Evolutionary conservation across 2,329 filamentous ascomycete species (phyloP).

Genomic region (Cladosporium sp.): DNA sequence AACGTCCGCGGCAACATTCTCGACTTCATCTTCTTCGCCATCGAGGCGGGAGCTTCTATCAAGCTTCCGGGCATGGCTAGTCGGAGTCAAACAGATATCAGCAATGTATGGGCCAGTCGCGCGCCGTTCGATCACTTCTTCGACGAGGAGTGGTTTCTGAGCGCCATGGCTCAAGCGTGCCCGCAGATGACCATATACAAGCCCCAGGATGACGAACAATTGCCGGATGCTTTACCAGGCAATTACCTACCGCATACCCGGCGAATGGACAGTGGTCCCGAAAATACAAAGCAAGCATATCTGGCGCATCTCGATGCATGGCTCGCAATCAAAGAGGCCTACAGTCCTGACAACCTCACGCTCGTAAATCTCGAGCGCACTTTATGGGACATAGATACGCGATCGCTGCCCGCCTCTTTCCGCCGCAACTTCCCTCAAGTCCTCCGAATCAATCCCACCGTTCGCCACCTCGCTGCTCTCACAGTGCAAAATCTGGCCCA

Average conservation of each 20-base stretch:
- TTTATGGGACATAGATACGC: conserved; percentile 29
- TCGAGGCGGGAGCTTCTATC: conserved; percentile 45
- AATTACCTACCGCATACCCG: conserved; percentile 22
- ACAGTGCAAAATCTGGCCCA: conserved; percentile 31
- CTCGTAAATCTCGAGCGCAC: conserved; percentile 27
- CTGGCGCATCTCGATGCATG: conserved; percentile 21
- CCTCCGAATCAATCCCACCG: conserved; percentile 21
- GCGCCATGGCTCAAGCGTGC: conserved; percentile 20
- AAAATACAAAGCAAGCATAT: conserved; percentile 16
- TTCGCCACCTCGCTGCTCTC: conserved; percentile 31
- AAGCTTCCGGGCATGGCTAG: conserved; percentile 18
- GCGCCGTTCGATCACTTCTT: conserved; percentile 24
- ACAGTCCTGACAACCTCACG: conserved; percentile 12
- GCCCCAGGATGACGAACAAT: conserved; percentile 13
- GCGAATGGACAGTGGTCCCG: conserved; percentile 21
- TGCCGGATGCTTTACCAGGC: conserved; percentile 17
- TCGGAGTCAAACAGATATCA: conserved; percentile 16
- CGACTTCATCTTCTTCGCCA: conserved; percentile 44
- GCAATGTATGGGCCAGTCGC: conserved; percentile 23
- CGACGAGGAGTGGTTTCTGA: conserved; percentile 27
- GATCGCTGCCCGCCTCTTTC: conserved; percentile 21
- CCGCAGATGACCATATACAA: conserved; percentile 26
- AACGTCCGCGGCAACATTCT: conserved; percentile 44
- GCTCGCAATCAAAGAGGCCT: conserved; percentile 16
- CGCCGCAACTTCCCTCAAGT: conserved; percentile 28